Evolutionary conservation across 345 rosid genomes (phyloP).

Genomic region (Citrus inodora): DNA sequence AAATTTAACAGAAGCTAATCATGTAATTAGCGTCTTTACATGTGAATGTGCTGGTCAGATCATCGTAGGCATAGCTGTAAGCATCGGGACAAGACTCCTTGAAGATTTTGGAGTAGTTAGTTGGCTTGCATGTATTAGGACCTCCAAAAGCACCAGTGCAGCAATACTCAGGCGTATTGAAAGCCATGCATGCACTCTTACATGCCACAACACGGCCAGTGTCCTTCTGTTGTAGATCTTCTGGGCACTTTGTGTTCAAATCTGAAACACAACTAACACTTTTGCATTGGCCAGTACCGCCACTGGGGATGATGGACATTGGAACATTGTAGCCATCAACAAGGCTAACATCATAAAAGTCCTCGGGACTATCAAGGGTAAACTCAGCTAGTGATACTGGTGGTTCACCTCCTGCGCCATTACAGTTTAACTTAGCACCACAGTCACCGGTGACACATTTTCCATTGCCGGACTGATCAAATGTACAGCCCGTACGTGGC

Average conservation of each 20-base stretch:
- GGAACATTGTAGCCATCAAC: slow-evolving; percentile 48
- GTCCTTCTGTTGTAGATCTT: slow-evolving; percentile 23
- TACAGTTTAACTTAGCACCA: slow-evolving; percentile 34
- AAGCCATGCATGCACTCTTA: slow-evolving; percentile 46
- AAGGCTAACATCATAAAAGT: slow-evolving; percentile 47
- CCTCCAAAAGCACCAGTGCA: slow-evolving; percentile 41
- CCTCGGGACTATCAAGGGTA: slow-evolving; percentile 25
- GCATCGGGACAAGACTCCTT: slow-evolving; percentile 43
- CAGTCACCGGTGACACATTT: slow-evolving; percentile 41
- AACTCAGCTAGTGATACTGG: slow-evolving; percentile 51
- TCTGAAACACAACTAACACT: slow-evolving; percentile 26
- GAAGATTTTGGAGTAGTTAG: slow-evolving; percentile 41
- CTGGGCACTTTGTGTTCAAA: slow-evolving; percentile 38
- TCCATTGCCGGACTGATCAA: slow-evolving; percentile 31
- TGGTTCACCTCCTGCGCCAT: slow-evolving; percentile 41
- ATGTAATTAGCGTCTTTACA: slow-evolving; percentile 32
- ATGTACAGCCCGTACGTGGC: slow-evolving; percentile 40
- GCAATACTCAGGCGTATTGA: slow-evolving; percentile 37
- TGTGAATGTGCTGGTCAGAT: slow-evolving; percentile 39
- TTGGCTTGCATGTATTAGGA: slow-evolving; percentile 44
- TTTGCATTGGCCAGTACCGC: slow-evolving; percentile 28
- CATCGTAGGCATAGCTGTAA: slow-evolving; percentile 53
- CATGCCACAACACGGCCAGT: slow-evolving; percentile 37
- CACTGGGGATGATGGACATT: slow-evolving; percentile 25
- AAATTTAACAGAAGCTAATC: slow-evolving; percentile 34